Base-by-base conservation (phyloP, 176 grass and related monocot genomes). In the Raddia guianensis region DNA sequence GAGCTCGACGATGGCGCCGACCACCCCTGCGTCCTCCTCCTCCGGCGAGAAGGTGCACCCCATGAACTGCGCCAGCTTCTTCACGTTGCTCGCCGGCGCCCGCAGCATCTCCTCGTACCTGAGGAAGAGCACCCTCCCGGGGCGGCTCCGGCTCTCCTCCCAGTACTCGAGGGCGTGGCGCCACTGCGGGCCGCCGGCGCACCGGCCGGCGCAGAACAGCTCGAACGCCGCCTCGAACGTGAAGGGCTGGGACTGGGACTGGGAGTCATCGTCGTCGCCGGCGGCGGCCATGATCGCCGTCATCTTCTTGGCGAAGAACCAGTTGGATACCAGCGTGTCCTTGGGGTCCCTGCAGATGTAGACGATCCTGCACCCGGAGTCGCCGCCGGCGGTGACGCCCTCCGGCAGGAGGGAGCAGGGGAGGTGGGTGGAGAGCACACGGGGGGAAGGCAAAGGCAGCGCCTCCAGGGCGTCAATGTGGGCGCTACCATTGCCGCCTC, bases 261-360 rank as follows among this genome's bases (percentile, higher is more conserved):
- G 27, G 37, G 1, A 9, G 33, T 10, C 6, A 1, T 49, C 47
- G 47, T 2, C 48, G 49, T 11, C 3, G 34, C 0, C 12, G 13
- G 2, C 5, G 33, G 6, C 14, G 0, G 6, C 48, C 27, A 3
- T 14, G 6, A 20, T 4, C 5, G 16, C 33, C 49, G 37, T 9
- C 9, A 0, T 7, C 9, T 63, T 51, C 49, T 53, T 42, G 6
- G 2, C 9, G 56, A 54, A 82, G 32, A 72, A 8, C 66, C 74
- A 83, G 1, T 14, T 1, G 7, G 86, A 88, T 12, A 83, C 73
- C 6, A 78, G 12, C 3, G 37, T 7, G 48, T 88, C 86, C 63
- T 83, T 88, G 7, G 86, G 74, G 4, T 88, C 67, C 15, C 86
- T 44, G 32, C 74, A 88, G 7, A 83, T n/a, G 27, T 83, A 88